A percentile compares a stretch with the other conserved stretches of the same genome.
These are phyloP conservation scores for Phyllosticta citribraziliensis DNA, from an alignment of 2,329 filamentous ascomycete genomes.

Conservation along the genomic window DNA sequence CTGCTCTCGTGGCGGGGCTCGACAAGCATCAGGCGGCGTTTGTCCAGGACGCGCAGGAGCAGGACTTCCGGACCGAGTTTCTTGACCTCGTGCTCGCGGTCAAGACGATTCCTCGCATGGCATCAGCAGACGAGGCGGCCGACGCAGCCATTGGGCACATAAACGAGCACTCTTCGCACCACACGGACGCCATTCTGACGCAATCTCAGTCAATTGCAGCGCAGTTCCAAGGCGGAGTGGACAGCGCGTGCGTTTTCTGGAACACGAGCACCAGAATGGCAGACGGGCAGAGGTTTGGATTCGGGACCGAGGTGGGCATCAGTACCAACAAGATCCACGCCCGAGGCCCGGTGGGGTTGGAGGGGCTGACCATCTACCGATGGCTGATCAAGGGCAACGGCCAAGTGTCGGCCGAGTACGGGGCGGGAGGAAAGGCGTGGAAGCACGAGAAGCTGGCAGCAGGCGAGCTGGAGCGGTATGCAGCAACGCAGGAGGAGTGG, in stretches of 20 bases:
- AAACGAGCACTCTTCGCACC: conserved; percentile 83
- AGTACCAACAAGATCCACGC: conserved; percentile 98
- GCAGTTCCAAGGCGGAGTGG: conserved; percentile 72
- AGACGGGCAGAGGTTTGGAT: conserved; percentile 94
- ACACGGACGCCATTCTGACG: conserved; percentile 88
- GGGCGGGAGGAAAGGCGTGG: conserved; percentile 43
- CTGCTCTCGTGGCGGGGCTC: conserved; percentile 46
- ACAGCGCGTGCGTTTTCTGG: conserved; percentile 92
- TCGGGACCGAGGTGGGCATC: conserved; percentile 96
- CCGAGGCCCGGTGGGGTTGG: conserved; percentile 82
- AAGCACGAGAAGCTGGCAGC: conserved; percentile 44
- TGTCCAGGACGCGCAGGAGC: conserved; percentile 55
- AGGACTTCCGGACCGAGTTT: conserved; percentile 83
- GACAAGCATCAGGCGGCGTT: conserved; percentile 30
- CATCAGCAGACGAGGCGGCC: conserved; percentile 29
- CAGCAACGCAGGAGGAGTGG: conserved; percentile 17
- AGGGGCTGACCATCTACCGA: conserved; percentile 95
- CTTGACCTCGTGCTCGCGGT: conserved; percentile 75
- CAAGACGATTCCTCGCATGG: conserved; percentile 53
- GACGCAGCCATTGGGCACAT: conserved; percentile 76
- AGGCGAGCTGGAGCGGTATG: conserved; percentile 19
- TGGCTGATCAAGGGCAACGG: conserved; percentile 80
- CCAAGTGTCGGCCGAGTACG: conserved; percentile 71
- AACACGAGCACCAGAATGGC: conserved; percentile 91
- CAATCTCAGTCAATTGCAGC: conserved; percentile 58